Base-by-base conservation (phyloP, 495 filamentous ascomycete genomes). In the Talaromyces wortmannii region DNA sequence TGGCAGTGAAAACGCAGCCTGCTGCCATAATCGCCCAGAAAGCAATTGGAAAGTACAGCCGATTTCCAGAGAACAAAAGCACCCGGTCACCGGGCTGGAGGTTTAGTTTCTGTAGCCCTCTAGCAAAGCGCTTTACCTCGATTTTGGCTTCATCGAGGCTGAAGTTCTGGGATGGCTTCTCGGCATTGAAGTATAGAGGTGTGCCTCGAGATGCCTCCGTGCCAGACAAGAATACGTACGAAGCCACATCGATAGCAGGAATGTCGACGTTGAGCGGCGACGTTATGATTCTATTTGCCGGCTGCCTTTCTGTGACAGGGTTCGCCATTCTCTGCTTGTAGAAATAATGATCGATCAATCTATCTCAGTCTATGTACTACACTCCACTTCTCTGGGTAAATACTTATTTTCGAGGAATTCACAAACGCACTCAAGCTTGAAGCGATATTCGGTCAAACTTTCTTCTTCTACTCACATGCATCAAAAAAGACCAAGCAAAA, bases 1-100 rank as follows among this genome's bases (percentile, higher is more conserved):
- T 88, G 23, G 88, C 89, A 12, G 83, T 83, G 67, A 92, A 92
- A 53, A 91, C 75, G 6, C 87, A 87, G 2, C 90, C 88, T 0
- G 90, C 86, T 75, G 88, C 88, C 32, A 89, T 72, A 17, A 86
- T 23, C 23, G 23, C 90, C 60, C 89, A 73, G 57, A 91, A 80
- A 1, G 90, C 67, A 11, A 83, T 75, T 0, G 90, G 84, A 64
- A 86, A 90, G 73, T 85, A 89, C 47, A 92, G 64, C 59, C 81
- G 80, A 63, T 90, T 90, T 17, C 78, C 78, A 2, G 85, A 85
- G 66, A 83, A 89, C 16, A 89, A 74, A 16, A 94, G 74, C 5
- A 92, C 82, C 6, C 87, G 80, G 60, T 91, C 89, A 23, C 86
- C 87, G 0, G 68, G 63, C 54, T 85, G 66, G 12, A 92, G 69